Evolutionary conservation across 1,139 yeast species (phyloP), one percentile per base, ranked within the genome.

Genomic region (Geotrichum macrosporum): DNA sequence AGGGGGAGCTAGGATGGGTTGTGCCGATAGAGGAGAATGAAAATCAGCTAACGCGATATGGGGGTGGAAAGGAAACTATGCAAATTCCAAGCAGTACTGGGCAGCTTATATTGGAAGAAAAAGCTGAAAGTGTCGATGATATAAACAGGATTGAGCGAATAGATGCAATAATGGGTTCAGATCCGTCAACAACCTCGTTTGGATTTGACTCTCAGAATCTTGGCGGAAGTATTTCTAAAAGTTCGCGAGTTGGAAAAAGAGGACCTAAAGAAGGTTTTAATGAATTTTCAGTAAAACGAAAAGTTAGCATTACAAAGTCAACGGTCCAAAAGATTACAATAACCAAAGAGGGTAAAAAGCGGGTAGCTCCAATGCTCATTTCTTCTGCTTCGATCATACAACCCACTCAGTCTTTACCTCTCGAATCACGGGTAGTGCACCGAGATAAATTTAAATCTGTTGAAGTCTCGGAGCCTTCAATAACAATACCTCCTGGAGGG

Each of bases 311-410:
- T 21, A 26, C 26, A 10, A 30, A 38, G 33, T 36, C 44, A 6
- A 22, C 39, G 12, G 3, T 58, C 13, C 81, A 76, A 55, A 73
- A 73, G 48, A 71, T 81, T 2, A 76, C 85, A 2, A 71, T 81
- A 18, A 80, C 84, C 8, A 84, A 84, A 58, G 78, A 83, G 38
- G 97, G 97, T 10, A 84, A 81, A 60, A 88, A 88, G 57, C 70
- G 96, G 53, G 92, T 92, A 1, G 79, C 95, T 0, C 97, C 98
- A 0, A 73, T 81, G 46, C 68, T 89, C n/a, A 75, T 89, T 1
- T 77, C 89, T 0, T 63, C 76, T 1, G 68, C 80, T 1, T 57
- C 73, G 1, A 45, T 10, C 4, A 52, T 66, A 9, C 40, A 39
- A 26, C 22, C 22, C 30, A 8, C 27, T 18, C 16, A 35, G 6